Evolutionary conservation across 106 monocot species (phyloP), one percentile per base, ranked within the genome.

Genomic region (Dactylorhiza incarnata): DNA sequence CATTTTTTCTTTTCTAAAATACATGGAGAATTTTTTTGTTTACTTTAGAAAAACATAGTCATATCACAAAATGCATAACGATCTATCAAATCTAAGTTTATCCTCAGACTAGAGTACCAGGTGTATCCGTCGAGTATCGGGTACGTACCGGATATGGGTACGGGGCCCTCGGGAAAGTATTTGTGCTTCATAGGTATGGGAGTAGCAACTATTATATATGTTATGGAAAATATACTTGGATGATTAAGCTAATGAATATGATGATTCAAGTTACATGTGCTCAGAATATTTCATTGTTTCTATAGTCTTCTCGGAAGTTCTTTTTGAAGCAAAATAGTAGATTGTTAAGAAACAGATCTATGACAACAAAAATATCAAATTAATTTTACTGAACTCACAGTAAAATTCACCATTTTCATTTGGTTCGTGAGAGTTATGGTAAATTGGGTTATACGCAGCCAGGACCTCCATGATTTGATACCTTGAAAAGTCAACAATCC

Each of bases 401-500:
- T 91, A 83, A 71, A 84, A 65, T 63, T 66, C 59, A 71, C 72
- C 85, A 84, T 88, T 94, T 82, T 89, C 91, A 86, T 44, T 83
- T 78, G 87, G 83, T 81, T 86, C 91, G 26, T 87, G 78, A 72
- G 86, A 84, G 45, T 75, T 85, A 26, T 83, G 82, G 67, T 78
- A 86, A 25, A 77, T 77, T 66, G 99, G 94, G 78, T 90, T 94
- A 77, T 77, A 91, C 44, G 88, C 89, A 78, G 87, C 78, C 74
- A 99, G 89, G 67, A 82, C 72, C 10, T 89, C 91, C 83, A 82
- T 86, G 17, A 99, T 88, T 78, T 99, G 94, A 80, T 88, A 85
- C 75, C 91, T 88, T 78, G 94, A 83, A 25, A 94, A 86, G 82
- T 99, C 99, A 82, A 99, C 70, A 86, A 99, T 86, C 48, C 94